Evolutionary conservation across 106 monocot species (phyloP), one percentile per base, ranked within the genome.

Genomic region (Dendrobium catenatum): DNA sequence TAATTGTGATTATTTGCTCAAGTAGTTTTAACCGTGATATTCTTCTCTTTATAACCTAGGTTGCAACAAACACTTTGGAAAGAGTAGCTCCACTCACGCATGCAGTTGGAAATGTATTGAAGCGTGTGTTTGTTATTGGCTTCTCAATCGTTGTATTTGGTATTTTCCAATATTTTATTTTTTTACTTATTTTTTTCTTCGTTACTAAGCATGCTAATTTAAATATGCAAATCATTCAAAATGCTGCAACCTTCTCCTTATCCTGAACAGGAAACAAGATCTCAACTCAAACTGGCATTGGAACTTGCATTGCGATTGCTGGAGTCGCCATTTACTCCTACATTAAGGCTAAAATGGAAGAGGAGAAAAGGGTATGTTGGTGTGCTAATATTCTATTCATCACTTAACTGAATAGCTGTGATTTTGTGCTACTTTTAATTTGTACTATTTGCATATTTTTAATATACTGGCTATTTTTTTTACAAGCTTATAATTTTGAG

Each of bases 11-110:
- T 61, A 61, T 61, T 6, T 61, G 9, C 4, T 61, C 22, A 42
- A 72, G 64, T 31, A 37, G 1, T 74, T 76, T 77, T 37, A 68
- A 42, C 31, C 18, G 11, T 58, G 9, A 72, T 26, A 68, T 40
- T 78, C 77, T 18, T 68, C 9, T 80, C 68, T 56, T 70, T 31
- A 85, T 80, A 9, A 18, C 66, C n/a, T 79, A 99, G 99, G 42
- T 99, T 78, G 99, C 99, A 27, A 95, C 93, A 19, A 99, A 99
- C 89, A 99, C 99, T 54, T 85, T 99, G 87, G 99, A 99, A 79
- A 89, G 99, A 86, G 99, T 99, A 66, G 99, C 99, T 82, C 99
- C 99, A 68, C 93, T 99, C 54, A 99, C 99, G 16, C 95, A 99
- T 79, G 95, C 99, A 40, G 99, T 99, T 51, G 99, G 99, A 59